These are phyloP conservation scores for Glycyrrhiza uralensis DNA, from an alignment of 306 rosid species.

Conservation along the genomic window DNA sequence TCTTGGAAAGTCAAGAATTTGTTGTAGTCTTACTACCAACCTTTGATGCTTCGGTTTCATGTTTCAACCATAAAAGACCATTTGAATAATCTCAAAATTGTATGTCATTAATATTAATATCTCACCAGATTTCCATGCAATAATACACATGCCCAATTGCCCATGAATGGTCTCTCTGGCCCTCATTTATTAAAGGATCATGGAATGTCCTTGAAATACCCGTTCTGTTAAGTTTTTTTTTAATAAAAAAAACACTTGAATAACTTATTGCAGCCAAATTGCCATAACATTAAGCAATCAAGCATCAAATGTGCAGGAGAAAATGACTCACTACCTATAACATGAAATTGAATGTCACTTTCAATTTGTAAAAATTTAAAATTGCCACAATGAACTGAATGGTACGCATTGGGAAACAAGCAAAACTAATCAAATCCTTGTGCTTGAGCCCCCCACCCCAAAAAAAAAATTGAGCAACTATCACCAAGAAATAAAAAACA, in stretches of 20 bases:
- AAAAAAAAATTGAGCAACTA: background rate
- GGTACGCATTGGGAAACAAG: background rate
- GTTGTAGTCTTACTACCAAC: constrained; percentile 16
- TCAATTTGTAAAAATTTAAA: constrained; percentile 13
- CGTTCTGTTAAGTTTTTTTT: background rate
- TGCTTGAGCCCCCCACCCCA: background rate
- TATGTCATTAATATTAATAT: constrained; percentile 6
- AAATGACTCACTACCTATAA: background rate
- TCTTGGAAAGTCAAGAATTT: constrained; percentile 30
- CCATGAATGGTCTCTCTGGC: background rate
- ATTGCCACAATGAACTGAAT: constrained; percentile 14
- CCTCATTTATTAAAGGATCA: background rate
- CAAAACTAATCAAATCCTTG: background rate
- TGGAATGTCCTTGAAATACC: background rate
- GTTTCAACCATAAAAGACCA: constrained; percentile 16
- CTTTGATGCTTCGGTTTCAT: constrained; percentile 4
- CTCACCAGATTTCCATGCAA: constrained; percentile 13
- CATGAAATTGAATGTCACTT: constrained; percentile 8
- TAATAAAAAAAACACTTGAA: background rate
- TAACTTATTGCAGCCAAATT: background rate
- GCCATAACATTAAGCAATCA: background rate
- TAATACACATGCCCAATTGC: background rate
- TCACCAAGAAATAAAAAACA: constrained; percentile 6
- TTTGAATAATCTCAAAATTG: constrained; percentile 2
- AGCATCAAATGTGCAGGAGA: background rate